A percentile compares a stretch with the other conserved stretches of the same genome.
Evolutionary conservation across 352 stramenopile genomes (phyloP).

Genomic region (Globisporangium barbulae): DNA sequence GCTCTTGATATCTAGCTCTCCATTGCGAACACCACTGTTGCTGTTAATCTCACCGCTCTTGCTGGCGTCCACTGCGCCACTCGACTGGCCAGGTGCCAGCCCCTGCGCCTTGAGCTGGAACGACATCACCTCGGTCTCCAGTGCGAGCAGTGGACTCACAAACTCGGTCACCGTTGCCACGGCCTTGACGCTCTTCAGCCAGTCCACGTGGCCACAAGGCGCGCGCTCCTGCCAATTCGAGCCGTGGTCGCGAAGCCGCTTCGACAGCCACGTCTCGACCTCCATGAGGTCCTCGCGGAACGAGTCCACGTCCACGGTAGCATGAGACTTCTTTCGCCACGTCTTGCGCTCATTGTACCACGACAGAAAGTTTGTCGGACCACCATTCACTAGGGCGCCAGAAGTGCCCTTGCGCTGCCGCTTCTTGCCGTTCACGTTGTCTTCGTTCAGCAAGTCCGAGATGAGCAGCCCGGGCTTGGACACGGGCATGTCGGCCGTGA

Average conservation of each 20-base stretch:
- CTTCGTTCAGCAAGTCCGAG: slow-evolving; percentile 69
- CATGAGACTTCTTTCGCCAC: slow-evolving; percentile 48
- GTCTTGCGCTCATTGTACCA: slow-evolving; percentile 62
- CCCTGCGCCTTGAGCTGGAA: slow-evolving; percentile 40
- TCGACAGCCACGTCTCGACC: slow-evolving; percentile 58
- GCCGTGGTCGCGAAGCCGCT: slow-evolving; percentile 55
- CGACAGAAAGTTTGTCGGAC: slow-evolving; percentile 31
- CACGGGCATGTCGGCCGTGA: slow-evolving; percentile 62
- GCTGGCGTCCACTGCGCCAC: background rate
- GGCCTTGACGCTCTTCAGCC: slow-evolving; percentile 43
- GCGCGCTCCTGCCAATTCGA: slow-evolving; percentile 58
- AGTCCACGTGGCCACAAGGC: slow-evolving; percentile 33
- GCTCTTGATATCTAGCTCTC: slow-evolving; percentile 52
- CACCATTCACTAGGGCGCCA: background rate
- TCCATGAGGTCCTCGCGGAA: slow-evolving; percentile 58
- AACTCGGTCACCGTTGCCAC: slow-evolving; percentile 37
- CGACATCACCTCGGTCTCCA: slow-evolving; percentile 68
- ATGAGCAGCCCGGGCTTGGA: slow-evolving; percentile 74
- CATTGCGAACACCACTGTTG: background rate
- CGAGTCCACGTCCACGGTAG: slow-evolving; percentile 36
- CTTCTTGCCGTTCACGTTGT: slow-evolving; percentile 40
- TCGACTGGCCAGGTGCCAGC: background rate
- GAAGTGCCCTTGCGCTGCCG: slow-evolving; percentile 21
- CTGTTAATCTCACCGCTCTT: background rate
- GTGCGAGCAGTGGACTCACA: slow-evolving; percentile 34